Evolutionary conservation across 352 stramenopile species (phyloP), one percentile per base, ranked within the genome.

Genomic region (Globisporangium takayamanum): DNA sequence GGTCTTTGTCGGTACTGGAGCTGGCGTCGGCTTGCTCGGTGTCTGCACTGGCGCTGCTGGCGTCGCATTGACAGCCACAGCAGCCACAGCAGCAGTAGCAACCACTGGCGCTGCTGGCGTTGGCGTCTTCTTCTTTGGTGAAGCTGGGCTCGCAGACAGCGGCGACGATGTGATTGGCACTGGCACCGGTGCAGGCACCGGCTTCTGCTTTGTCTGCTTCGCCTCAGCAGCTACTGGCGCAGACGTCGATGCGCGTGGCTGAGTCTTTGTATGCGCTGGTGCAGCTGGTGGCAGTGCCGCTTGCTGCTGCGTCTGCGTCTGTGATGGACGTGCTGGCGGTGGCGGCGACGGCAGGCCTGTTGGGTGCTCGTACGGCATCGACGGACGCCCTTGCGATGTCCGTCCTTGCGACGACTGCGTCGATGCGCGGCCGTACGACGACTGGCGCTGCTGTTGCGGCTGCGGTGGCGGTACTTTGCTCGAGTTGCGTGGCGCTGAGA

Each of bases 401-500:
- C 46, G 45, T 5, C 55, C 45, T 14, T 60, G 47, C 30, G 39
- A 48, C n/a, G 54, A 37, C 20, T 58, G 39, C 25, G n/a, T 15
- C 26, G 56, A 62, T 25, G 47, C 51, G 61, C 15, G 60, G 25
- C 26, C 44, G 54, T 39, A 59, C 8, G 50, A 45, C 8, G 52
- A 64, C 50, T 53, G 51, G 10, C 46, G 50, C 50, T 80, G 72
- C 5, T 72, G 69, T 48, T 69, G 55, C 28, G 67, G 66, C 8
- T 62, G 52, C 2, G 59, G 57, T 7, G 71, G 68, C 4, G 65
- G 58, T 10, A 67, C 60, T 22, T 68, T 68, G 46, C 33, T 41
- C 14, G 50, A 64, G 44, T 36, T 60, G 20, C 57, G 22, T 5
- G 50, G 33, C 6, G 62, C 15, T 3, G 30, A 50, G 25, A 50